Evolutionary conservation across 352 stramenopile genomes (phyloP), one percentile per base, ranked within the genome.

Genomic region (Phytophthora crassamura): DNA sequence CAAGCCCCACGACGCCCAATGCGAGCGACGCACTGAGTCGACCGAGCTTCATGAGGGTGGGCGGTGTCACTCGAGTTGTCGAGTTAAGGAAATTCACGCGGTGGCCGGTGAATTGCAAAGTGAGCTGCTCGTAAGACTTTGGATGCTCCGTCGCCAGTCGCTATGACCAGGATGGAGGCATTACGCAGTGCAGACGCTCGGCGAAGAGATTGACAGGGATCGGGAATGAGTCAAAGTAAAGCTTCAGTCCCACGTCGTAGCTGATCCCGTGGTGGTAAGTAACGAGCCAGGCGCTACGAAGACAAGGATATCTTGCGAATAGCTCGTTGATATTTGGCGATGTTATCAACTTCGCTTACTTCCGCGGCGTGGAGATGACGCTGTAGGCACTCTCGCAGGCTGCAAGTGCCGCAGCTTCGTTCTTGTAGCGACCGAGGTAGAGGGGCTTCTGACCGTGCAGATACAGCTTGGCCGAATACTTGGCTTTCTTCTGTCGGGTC

Each of bases 391-490:
- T 80, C 36, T 92, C 82, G 32, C 82, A 92, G 3, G 80, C 84
- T 18, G 75, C 76, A 30, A 81, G 67, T 8, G 84, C 84, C 3
- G 84, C 80, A 5, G 75, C 78, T 72, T 90, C 78, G 33, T 67
- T 90, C 53, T 80, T 82, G 68, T 87, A 92, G 30, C 84, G 70
- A 3, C 84, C 84, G 5, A 92, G 49, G 36, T 92, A 91, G 9
- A 92, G 69, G 30, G 80, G 82, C 10, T 90, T 92, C 40, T 89
- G 82, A 0, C 80, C 82, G 7, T 70, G 64, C 18, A 91, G 50
- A 49, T 88, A 73, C 28, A 92, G 63, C 33, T 84, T 84, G 40
- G 84, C 84, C 3, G 75, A 74, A 58, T 80, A 90, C 35, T 77
- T 87, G 43, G 69, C 77, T 15, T 89, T 86, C 66, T 69, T 83